Conservation (phyloP, 208 protist genomes). For the Herpetomonas tarakana region DNA sequence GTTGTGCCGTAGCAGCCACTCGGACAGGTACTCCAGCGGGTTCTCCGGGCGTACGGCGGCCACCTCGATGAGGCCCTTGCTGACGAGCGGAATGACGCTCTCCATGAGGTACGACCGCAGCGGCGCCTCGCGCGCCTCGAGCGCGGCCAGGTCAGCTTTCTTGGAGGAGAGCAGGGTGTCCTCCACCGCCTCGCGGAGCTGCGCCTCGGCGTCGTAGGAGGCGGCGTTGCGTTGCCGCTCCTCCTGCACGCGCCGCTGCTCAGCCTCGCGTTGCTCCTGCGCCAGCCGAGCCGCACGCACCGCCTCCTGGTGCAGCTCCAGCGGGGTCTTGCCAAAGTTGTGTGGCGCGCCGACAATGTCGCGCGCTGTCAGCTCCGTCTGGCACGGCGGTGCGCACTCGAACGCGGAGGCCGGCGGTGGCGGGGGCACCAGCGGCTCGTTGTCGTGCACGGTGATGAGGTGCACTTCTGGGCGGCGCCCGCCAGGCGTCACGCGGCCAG, state of each 20-base stretch:
- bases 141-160: conserved; percentile 62
- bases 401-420: conserved; percentile 59
- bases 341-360: conserved; percentile 75
- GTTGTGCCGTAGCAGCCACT: conserved; percentile 92
- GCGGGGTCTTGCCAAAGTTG: conserved; percentile 88
- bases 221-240: conserved; percentile 25
- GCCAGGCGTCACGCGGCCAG: conserved; percentile 26
- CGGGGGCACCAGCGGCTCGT: conserved; percentile 66
- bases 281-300: conserved; percentile 21
- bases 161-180: conserved; percentile 31
- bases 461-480: conserved; percentile 34
- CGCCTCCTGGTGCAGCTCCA: conserved; percentile 70
- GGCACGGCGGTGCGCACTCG: conserved; percentile 24
- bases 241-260: conserved; percentile 39
- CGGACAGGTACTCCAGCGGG: conserved; percentile 93
- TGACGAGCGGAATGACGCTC: conserved; percentile 91
- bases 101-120: conserved; percentile 89
- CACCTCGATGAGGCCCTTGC: conserved; percentile 92
- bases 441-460: conserved; percentile 42
- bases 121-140: conserved; percentile 83
- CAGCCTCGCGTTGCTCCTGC: conserved; percentile 39
- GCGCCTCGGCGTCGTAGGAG: conserved; percentile 29
- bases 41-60: conserved; percentile 89
- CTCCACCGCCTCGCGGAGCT: conserved; percentile 18
- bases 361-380: conserved; percentile 42